Conservation (phyloP, 2,329 filamentous ascomycete genomes). For the Paraphaeosphaeria minitans region DNA sequence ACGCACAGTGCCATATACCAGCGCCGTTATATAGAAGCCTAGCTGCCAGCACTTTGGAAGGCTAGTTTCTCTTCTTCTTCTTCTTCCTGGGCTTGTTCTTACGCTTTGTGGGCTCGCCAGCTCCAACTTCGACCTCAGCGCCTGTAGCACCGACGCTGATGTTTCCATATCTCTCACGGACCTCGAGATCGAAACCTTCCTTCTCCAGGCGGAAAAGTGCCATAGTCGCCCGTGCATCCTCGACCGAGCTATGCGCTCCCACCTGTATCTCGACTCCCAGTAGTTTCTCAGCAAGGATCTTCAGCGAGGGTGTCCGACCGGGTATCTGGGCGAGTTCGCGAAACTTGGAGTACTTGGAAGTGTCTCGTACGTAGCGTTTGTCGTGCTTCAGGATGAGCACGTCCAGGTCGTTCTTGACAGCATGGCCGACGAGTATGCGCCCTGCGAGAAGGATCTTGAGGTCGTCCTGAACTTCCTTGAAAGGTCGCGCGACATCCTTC, state of each 20-base stretch:
- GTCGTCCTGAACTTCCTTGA: constrained; percentile 76
- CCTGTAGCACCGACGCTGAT: constrained; percentile 29
- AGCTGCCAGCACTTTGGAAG: neutral
- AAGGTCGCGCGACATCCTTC: constrained; percentile 53
- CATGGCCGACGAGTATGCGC: constrained; percentile 81
- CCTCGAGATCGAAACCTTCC: constrained; percentile 80
- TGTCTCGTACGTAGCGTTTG: constrained; percentile 79
- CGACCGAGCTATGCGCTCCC: constrained; percentile 65
- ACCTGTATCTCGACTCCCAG: constrained; percentile 65
- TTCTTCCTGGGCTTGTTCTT: constrained; percentile 46
- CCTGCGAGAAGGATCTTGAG: constrained; percentile 72
- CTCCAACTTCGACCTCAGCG: constrained; percentile 26
- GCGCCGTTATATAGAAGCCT: neutral
- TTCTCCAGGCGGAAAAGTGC: constrained; percentile 84
- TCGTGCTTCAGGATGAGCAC: constrained; percentile 81
- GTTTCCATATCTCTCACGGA: constrained; percentile 65
- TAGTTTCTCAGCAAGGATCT: constrained; percentile 61
- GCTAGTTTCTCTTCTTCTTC: constrained; percentile 43
- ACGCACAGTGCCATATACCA: neutral
- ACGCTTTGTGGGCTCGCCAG: constrained; percentile 31
- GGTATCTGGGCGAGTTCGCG: constrained; percentile 63
- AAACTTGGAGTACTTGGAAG: constrained; percentile 76
- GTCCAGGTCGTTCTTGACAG: constrained; percentile 76
- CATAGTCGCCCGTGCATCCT: constrained; percentile 90
- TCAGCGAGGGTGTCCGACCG: constrained; percentile 72